Conservation (phyloP, 441 rosid genomes). For the Viola pubescens region DNA sequence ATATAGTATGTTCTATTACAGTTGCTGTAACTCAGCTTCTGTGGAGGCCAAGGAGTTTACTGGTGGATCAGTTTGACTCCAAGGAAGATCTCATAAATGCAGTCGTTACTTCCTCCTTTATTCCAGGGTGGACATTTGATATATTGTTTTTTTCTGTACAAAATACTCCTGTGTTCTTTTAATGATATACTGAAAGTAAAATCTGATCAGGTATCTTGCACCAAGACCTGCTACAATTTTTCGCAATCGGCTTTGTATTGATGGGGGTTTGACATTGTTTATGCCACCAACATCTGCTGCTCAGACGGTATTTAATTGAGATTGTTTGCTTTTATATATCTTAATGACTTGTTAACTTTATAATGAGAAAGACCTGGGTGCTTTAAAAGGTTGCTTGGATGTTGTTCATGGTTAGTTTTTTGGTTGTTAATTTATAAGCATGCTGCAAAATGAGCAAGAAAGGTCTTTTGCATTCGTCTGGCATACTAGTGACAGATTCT, state of each 20-base stretch:
- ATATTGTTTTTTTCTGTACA: slow-evolving; percentile 8
- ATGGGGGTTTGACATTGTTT: slow-evolving; percentile 89
- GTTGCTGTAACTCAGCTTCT: slow-evolving; percentile 89
- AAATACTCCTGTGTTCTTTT: background rate
- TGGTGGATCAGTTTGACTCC: slow-evolving; percentile 89
- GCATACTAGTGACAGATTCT: background rate
- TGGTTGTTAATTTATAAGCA: no score
- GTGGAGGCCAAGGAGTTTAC: slow-evolving; percentile 79
- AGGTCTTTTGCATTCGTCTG: no score
- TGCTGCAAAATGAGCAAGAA: no score
- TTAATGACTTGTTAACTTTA: no score
- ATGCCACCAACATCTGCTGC: slow-evolving; percentile 94
- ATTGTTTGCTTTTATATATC: no score
- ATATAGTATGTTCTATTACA: slow-evolving; percentile 26
- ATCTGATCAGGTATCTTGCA: slow-evolving; percentile 67
- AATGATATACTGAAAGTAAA: slow-evolving; percentile 17
- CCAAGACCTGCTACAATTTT: slow-evolving; percentile 87
- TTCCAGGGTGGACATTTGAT: slow-evolving; percentile 58
- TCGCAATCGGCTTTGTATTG: slow-evolving; percentile 75
- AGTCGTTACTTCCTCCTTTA: slow-evolving; percentile 73
- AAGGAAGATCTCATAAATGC: slow-evolving; percentile 80
- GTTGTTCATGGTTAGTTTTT: no score
- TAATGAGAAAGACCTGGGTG: no score
- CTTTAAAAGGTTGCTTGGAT: no score
- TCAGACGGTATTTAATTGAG: slow-evolving; percentile 49